These are phyloP conservation scores for Copromyces sp. DNA, from an alignment of 495 filamentous ascomycete genomes.

Conservation along the genomic window DNA sequence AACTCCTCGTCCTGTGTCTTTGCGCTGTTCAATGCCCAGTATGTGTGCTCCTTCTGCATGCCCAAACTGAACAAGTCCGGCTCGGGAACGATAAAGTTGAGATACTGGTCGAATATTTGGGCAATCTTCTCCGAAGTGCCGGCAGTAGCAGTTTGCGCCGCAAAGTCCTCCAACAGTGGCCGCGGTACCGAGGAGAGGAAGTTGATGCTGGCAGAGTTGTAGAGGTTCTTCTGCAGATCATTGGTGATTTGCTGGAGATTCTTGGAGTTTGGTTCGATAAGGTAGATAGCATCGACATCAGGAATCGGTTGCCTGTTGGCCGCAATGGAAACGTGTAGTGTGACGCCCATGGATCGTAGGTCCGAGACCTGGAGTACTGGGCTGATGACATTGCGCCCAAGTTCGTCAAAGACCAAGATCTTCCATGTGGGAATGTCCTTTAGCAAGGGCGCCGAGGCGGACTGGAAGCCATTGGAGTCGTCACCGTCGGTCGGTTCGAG, in stretches of 20 bases:
- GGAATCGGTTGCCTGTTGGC: constrained; percentile 81
- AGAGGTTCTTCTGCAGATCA: constrained; percentile 78
- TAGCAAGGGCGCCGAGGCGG: constrained; percentile 67
- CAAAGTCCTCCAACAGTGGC: constrained; percentile 91
- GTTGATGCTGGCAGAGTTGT: constrained; percentile 93
- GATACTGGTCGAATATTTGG: constrained; percentile 92
- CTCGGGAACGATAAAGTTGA: constrained; percentile 95
- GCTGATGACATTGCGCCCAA: constrained; percentile 67
- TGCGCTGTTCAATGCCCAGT: constrained; percentile 89
- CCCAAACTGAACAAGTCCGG: constrained; percentile 92
- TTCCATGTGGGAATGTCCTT: constrained; percentile 72
- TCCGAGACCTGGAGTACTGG: constrained; percentile 91
- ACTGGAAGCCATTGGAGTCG: constrained; percentile 54
- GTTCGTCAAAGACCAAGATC: constrained; percentile 33
- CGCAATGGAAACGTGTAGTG: constrained; percentile 84
- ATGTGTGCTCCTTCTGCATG: constrained; percentile 72
- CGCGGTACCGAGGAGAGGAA: constrained; percentile 92
- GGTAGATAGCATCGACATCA: constrained; percentile 92
- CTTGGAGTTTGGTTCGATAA: constrained; percentile 75
- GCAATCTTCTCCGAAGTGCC: constrained; percentile 80
- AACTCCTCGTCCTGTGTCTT: constrained; percentile 84
- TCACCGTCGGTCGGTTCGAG: constrained; percentile 43
- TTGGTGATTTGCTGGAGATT: constrained; percentile 78
- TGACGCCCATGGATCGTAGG: constrained; percentile 84
- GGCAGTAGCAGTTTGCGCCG: constrained; percentile 70